These are phyloP conservation scores for Lachancea cidri DNA, from an alignment of 805 yeast species.

Conservation along the genomic window DNA sequence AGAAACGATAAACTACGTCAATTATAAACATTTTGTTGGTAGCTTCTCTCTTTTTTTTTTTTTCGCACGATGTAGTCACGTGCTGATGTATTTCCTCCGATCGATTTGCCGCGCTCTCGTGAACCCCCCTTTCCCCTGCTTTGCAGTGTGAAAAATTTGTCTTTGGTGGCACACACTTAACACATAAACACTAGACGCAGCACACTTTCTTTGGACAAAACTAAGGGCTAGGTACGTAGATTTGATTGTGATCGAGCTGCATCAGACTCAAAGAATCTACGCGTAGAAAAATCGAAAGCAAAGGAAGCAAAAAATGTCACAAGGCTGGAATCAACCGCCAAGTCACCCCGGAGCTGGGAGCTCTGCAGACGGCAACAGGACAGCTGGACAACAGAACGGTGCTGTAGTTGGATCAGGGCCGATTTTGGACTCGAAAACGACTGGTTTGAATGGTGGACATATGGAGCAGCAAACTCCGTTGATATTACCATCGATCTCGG, in stretches of 20 bases:
- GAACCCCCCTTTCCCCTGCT: constrained; percentile 9
- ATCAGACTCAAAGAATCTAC: not conserved
- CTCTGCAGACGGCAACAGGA: constrained; percentile 1
- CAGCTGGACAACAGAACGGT: constrained; percentile 1
- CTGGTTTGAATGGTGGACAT: not conserved
- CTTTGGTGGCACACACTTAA: constrained; percentile 3
- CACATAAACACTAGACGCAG: constrained; percentile 6
- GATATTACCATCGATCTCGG: constrained; percentile 8
- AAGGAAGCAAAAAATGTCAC: constrained; percentile 8
- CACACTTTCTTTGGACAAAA: not conserved
- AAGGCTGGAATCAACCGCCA: constrained; percentile 15
- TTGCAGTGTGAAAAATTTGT: constrained; percentile 7
- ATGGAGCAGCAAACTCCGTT: constrained; percentile 2
- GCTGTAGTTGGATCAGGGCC: constrained; percentile 1
- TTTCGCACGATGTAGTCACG: not conserved
- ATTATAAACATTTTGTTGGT: too few relatives aligned
- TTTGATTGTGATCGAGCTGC: not conserved
- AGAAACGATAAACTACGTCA: too few relatives aligned
- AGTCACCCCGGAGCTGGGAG: not conserved
- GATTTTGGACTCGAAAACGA: not conserved
- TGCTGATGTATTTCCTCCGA: not conserved
- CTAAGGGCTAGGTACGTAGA: not conserved
- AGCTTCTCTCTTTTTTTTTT: not conserved
- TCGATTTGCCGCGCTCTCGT: constrained; percentile 6
- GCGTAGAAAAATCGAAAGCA: not conserved